phyloP scores from a whole-genome alignment of 192 early-diverging fungal species.

The Coemansia sp. region DNA sequence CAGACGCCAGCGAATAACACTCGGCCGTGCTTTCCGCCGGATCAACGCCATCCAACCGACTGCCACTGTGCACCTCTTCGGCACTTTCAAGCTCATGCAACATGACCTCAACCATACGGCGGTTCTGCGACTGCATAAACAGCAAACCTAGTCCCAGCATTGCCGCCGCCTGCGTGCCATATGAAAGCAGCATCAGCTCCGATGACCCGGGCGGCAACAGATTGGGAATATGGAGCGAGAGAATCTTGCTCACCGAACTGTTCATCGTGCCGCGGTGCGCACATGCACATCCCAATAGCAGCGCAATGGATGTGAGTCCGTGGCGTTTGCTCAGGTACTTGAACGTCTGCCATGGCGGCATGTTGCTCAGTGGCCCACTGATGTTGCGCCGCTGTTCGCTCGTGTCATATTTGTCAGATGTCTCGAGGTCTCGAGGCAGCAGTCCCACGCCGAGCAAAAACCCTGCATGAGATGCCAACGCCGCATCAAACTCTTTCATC shows the following conservation, averaged over 20 bases:
- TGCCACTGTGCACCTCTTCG: not conserved
- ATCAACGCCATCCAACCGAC: constrained; percentile 26
- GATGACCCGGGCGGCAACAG: constrained; percentile 61
- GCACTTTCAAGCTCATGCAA: constrained; percentile 59
- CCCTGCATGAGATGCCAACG: constrained; percentile 69
- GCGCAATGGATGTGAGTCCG: constrained; percentile 67
- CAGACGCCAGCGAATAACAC: constrained; percentile 73
- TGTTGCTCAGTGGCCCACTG: constrained; percentile 67
- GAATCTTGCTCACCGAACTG: constrained; percentile 62
- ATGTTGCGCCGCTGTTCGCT: not conserved
- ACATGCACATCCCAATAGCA: constrained; percentile 74
- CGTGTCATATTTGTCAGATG: not conserved
- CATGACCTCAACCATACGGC: constrained; percentile 73
- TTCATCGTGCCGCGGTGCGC: constrained; percentile 70
- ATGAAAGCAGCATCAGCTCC: constrained; percentile 62
- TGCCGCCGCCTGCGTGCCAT: constrained; percentile 64
- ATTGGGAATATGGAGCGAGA: constrained; percentile 76
- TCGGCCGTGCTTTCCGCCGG: constrained; percentile 59
- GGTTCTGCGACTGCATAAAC: constrained; percentile 65
- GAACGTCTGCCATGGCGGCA: constrained; percentile 64
- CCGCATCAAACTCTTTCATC: constrained; percentile 25
- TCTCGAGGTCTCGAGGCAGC: not conserved
- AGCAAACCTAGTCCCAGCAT: constrained; percentile 78
- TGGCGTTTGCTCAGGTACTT: constrained; percentile 70
- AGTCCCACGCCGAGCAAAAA: constrained; percentile 81